Percentiles rank a stretch among this genome's conserved stretches.
Conservation (phyloP, 768 basidiomycete species). For the Podaxis sp. region DNA sequence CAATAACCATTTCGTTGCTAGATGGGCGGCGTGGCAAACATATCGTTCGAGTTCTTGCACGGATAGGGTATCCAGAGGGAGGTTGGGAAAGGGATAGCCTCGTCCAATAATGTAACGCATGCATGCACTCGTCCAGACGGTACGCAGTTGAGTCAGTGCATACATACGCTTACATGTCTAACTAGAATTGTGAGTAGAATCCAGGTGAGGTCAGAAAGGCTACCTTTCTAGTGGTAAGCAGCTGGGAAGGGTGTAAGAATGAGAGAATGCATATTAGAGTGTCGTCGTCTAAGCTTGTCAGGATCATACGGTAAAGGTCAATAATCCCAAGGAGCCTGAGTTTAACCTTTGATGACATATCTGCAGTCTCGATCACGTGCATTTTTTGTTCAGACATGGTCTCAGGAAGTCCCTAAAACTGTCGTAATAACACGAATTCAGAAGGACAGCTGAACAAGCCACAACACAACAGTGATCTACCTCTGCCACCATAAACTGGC, state of each 20-base stretch:
- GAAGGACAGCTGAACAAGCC: too few species aligned
- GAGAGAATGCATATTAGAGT: slow-evolving; percentile 26
- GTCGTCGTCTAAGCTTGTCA: slow-evolving; percentile 22
- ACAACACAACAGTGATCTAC: too few species aligned
- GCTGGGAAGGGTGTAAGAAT: slow-evolving; percentile 31
- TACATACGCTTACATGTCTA: slow-evolving; percentile 51
- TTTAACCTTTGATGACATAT: not conserved
- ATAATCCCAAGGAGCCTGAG: too few species aligned
- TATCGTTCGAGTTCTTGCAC: slow-evolving; percentile 39
- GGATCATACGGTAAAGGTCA: not conserved
- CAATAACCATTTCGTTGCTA: slow-evolving; percentile 47
- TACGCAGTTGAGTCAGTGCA: slow-evolving; percentile 39
- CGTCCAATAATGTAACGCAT: slow-evolving; percentile 34
- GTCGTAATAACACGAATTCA: too few species aligned
- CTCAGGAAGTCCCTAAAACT: too few species aligned
- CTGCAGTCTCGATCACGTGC: not conserved
- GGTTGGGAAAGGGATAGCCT: slow-evolving; percentile 48
- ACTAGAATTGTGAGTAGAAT: not conserved
- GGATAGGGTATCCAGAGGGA: slow-evolving; percentile 30
- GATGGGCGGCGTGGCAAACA: slow-evolving; percentile 37
- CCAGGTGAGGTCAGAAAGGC: slow-evolving; percentile 1
- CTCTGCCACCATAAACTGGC: too few species aligned
- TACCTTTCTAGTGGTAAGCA: slow-evolving; percentile 41
- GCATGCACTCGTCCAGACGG: slow-evolving; percentile 56
- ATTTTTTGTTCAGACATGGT: too few species aligned